phyloP scores from a whole-genome alignment of 257 asterid species.

The Solanum rostratum region DNA sequence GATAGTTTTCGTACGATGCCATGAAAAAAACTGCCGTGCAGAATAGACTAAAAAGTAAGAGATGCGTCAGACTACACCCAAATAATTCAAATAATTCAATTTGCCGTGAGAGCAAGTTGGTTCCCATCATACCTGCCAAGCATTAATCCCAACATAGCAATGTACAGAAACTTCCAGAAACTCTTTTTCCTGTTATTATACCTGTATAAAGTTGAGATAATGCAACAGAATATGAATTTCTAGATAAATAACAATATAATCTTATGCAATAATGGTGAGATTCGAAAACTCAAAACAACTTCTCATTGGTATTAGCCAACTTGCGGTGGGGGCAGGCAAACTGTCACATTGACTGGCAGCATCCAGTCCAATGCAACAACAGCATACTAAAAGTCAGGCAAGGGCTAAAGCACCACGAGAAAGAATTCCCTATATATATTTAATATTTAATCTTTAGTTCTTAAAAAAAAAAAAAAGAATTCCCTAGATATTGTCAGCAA shows the following conservation, averaged over 20 bases:
- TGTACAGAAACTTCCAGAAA: conserved; percentile 61
- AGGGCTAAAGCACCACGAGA: not conserved
- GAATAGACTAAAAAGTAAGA: conserved; percentile 66
- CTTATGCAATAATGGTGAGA: not conserved
- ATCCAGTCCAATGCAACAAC: not conserved
- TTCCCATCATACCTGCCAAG: conserved; percentile 48
- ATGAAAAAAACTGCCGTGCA: conserved; percentile 53
- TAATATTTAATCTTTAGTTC: no score
- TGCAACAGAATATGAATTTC: not conserved
- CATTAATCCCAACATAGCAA: conserved; percentile 63
- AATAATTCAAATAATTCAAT: not conserved
- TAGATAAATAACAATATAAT: not conserved
- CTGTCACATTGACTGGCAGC: not conserved
- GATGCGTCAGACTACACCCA: conserved; percentile 21
- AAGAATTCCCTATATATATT: not conserved
- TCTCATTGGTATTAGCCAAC: not conserved
- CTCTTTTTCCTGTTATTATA: conserved; percentile 83
- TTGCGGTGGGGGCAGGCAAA: not conserved
- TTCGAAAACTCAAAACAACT: not conserved
- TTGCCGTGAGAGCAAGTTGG: not conserved
- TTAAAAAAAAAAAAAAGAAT: not conserved
- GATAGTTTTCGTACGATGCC: conserved; percentile 94
- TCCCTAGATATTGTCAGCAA: not conserved
- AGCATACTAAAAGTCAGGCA: not conserved
- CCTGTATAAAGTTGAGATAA: conserved; percentile 28